Conservation (phyloP, 257 asterid genomes). For the Nicotiana noctiflora region DNA sequence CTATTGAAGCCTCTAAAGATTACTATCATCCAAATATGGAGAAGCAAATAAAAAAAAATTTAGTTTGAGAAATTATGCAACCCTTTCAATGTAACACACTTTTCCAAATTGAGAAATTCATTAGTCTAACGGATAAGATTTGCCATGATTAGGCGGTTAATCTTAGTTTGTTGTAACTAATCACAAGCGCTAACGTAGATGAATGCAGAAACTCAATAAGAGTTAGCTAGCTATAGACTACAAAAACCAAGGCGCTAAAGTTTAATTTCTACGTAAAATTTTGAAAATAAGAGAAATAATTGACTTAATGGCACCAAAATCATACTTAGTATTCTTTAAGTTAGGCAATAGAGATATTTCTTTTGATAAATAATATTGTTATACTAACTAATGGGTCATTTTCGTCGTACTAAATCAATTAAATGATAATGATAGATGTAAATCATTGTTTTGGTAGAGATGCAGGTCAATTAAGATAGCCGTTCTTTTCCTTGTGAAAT, state of each 20-base stretch:
- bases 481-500: background rate
- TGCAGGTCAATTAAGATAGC: background rate
- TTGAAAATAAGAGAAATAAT: background rate
- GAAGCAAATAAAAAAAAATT: background rate
- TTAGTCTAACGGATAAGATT: background rate
- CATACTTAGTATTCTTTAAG: background rate
- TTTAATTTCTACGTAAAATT: background rate
- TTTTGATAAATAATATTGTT: background rate
- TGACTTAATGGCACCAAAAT: background rate
- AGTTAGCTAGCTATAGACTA: background rate
- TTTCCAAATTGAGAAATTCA: background rate
- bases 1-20: background rate
- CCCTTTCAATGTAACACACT: background rate
- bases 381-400: background rate
- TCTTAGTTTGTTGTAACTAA: background rate
- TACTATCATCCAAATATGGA: background rate
- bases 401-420: background rate
- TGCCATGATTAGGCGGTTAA: background rate
- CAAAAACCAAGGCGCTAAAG: background rate
- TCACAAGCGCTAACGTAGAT: background rate
- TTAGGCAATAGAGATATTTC: background rate
- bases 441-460: background rate
- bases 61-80: background rate
- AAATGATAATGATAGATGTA: background rate
- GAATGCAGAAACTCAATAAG: no score